Percentiles rank a stretch among this genome's conserved stretches.
Conservation (phyloP, 1,139 yeast genomes). For the Kurtzmaniella quercitrusa region DNA sequence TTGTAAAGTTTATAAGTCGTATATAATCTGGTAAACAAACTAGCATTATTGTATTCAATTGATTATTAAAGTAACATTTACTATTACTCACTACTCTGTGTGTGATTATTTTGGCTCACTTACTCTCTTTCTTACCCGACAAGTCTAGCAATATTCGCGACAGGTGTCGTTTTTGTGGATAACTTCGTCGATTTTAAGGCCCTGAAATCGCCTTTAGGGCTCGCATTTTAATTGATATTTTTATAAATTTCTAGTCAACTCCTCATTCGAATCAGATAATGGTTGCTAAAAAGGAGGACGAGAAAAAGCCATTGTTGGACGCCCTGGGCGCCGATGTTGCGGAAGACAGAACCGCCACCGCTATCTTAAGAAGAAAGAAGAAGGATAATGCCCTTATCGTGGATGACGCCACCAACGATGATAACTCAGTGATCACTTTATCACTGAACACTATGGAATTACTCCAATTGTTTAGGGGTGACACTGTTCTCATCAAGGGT, state of each 20-base stretch:
- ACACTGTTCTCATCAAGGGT: conserved; percentile 94
- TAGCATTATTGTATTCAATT: too few species aligned
- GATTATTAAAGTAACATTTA: too few species aligned
- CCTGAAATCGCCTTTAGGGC: not conserved
- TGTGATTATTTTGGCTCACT: too few species aligned
- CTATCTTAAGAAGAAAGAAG: conserved; percentile 95
- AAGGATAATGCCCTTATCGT: conserved; percentile 92
- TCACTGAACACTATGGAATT: conserved; percentile 94
- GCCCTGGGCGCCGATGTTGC: conserved; percentile 33
- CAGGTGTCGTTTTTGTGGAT: not conserved
- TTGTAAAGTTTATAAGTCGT: not conserved
- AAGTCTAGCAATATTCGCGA: not conserved
- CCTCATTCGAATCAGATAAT: conserved; percentile 2
- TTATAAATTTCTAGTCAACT: not conserved
- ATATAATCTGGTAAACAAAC: too few species aligned
- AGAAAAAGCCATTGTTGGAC: conserved; percentile 40
- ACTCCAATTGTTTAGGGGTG: conserved; percentile 94
- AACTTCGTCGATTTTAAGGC: not conserved
- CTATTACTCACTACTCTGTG: too few species aligned
- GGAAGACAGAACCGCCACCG: conserved; percentile 94
- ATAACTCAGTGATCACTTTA: conserved; percentile 93
- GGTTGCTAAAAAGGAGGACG: conserved; percentile 8
- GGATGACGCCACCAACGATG: conserved; percentile 96
- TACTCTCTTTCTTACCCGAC: too few species aligned
- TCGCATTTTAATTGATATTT: not conserved